These are phyloP conservation scores for Eucalyptus cloeziana DNA, from an alignment of 345 rosid genomes.

Conservation along the genomic window DNA sequence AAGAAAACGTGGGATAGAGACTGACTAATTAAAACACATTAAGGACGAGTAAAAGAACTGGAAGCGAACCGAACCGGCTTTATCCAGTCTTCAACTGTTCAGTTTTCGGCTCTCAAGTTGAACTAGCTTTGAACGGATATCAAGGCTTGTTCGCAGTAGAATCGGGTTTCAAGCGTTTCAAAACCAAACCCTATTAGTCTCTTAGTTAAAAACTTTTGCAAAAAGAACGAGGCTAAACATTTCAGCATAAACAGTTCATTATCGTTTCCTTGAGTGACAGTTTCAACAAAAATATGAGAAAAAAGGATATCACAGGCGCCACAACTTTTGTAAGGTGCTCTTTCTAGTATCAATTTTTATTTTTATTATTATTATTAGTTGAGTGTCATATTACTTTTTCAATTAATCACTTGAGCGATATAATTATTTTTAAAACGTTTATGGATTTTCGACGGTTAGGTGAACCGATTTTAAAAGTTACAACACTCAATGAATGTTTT, in stretches of 20 bases:
- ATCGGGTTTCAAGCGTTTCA: not conserved
- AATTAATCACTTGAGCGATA: not conserved
- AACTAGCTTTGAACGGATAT: not conserved
- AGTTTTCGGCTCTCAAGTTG: not conserved
- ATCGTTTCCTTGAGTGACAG: not conserved
- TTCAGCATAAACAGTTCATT: not conserved
- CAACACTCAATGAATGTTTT: not conserved
- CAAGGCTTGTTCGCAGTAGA: not conserved
- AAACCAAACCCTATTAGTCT: not conserved
- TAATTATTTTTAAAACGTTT: not conserved
- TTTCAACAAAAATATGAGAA: not conserved
- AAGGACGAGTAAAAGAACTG: not conserved
- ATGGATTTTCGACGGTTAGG: accelerated
- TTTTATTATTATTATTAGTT: not conserved
- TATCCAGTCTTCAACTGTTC: not conserved
- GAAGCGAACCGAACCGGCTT: not conserved
- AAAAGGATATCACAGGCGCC: not conserved
- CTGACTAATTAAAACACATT: not conserved
- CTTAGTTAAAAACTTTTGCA: not conserved
- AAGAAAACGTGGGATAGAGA: not conserved
- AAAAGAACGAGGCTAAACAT: not conserved
- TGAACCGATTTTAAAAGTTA: not conserved
- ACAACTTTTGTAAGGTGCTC: not conserved
- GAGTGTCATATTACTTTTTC: not conserved
- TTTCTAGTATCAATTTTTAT: too few relatives aligned